Percentiles rank a stretch among this genome's conserved stretches.
phyloP scores from a whole-genome alignment of 2,329 filamentous ascomycete species.

The Arthrobotrys iridis region DNA sequence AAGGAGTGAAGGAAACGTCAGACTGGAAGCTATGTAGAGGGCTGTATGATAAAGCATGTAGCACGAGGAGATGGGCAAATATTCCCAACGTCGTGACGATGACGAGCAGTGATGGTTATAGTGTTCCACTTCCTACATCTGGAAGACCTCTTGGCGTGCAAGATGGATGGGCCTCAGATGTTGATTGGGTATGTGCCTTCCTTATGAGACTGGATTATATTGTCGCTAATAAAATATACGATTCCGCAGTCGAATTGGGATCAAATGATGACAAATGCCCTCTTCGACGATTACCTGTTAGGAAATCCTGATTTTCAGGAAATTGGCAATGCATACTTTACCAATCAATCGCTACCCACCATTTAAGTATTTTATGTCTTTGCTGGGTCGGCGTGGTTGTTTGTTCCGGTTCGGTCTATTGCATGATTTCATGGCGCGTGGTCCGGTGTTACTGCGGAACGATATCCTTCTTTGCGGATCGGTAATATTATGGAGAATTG shows the following conservation, averaged over 20 bases:
- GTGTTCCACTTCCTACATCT: constrained; percentile 41
- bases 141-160: constrained; percentile 16
- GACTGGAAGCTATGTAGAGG: constrained; percentile 50
- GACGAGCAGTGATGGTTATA: constrained; percentile 48
- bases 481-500: neutral
- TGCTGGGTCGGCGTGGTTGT: neutral
- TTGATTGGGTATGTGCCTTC: constrained; percentile 41
- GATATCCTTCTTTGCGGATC: constrained; percentile 8
- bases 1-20: constrained; percentile 15
- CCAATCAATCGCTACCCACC: constrained; percentile 25
- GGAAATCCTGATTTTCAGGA: constrained; percentile 51
- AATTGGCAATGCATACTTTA: constrained; percentile 48
- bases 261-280: constrained; percentile 53
- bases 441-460: constrained; percentile 30
- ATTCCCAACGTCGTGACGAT: constrained; percentile 27
- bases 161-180: constrained; percentile 32
- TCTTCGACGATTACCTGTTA: constrained; percentile 48
- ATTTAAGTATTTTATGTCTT: neutral
- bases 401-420: neutral
- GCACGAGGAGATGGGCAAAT: constrained; percentile 34
- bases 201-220: neutral
- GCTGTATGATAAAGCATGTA: constrained; percentile 46
- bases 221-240: neutral
- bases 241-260: constrained; percentile 42
- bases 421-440: constrained; percentile 27